phyloP scores from a whole-genome alignment of 176 grass and related monocot genomes.

The Pontederia paniculata region DNA sequence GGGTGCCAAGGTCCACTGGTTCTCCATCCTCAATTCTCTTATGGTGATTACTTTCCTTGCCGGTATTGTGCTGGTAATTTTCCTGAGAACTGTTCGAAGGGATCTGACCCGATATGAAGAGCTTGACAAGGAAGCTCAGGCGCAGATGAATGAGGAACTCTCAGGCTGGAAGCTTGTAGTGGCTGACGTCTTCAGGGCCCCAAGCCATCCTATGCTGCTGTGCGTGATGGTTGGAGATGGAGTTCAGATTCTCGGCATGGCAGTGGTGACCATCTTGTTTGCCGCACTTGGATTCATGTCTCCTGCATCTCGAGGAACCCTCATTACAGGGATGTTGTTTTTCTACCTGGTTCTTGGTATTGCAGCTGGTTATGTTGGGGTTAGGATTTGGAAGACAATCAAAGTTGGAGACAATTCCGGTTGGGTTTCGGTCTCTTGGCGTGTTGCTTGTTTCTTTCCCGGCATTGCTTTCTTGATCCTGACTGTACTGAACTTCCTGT shows the following conservation, averaged over 20 bases:
- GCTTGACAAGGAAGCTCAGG: slow-evolving; percentile 42
- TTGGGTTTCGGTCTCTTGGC: slow-evolving; percentile 37
- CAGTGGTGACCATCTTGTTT: slow-evolving; percentile 40
- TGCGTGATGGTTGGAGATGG: slow-evolving; percentile 44
- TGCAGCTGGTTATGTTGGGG: slow-evolving; percentile 30
- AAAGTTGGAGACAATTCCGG: slow-evolving; percentile 29
- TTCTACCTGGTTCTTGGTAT: slow-evolving; percentile 41
- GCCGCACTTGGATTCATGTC: slow-evolving; percentile 50
- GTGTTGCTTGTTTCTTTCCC: slow-evolving; percentile 43
- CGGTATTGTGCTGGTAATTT: slow-evolving; percentile 36
- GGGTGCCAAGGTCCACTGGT: slow-evolving; percentile 47
- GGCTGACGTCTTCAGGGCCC: slow-evolving; percentile 35
- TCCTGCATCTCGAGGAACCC: slow-evolving; percentile 33
- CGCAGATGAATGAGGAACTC: slow-evolving; percentile 41
- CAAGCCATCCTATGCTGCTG: slow-evolving; percentile 26
- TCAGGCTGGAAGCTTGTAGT: slow-evolving; percentile 48
- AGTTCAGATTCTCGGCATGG: slow-evolving; percentile 44
- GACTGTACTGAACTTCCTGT: slow-evolving; percentile 32
- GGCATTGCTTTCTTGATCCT: slow-evolving; percentile 40
- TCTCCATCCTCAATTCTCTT: slow-evolving; percentile 39
- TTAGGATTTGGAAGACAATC: slow-evolving; percentile 38
- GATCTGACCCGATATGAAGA: slow-evolving; percentile 37
- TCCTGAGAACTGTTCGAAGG: slow-evolving; percentile 36
- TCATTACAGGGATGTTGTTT: slow-evolving; percentile 43
- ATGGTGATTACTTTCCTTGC: slow-evolving; percentile 46